These are phyloP conservation scores for Pythium insidiosum DNA, from an alignment of 352 stramenopile genomes.

Conservation along the genomic window DNA sequence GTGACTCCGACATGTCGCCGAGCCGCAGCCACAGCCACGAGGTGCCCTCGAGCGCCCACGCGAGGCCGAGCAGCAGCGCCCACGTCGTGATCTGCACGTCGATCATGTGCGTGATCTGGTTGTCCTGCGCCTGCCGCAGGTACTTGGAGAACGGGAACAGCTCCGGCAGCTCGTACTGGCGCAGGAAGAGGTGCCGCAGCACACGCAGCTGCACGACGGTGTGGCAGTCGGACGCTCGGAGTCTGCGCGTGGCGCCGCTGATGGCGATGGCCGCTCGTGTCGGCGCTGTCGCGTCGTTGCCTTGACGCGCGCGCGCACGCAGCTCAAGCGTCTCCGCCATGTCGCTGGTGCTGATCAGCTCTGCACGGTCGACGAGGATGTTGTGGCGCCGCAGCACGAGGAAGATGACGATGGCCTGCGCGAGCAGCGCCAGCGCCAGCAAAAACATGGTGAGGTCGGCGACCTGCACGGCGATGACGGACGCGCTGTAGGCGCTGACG, in stretches of 20 bases:
- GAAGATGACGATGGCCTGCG: no score
- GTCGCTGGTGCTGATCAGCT: no score
- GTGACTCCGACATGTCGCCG: constrained; percentile 2
- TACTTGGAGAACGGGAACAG: no score
- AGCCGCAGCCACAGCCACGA: constrained; percentile 1
- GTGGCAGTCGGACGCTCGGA: constrained; percentile 2
- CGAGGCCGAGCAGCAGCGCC: no score
- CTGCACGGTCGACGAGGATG: no score
- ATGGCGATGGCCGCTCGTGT: not conserved
- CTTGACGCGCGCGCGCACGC: no score
- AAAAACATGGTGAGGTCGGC: constrained; percentile 18
- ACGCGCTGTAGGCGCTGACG: constrained; percentile 7
- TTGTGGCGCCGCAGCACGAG: no score
- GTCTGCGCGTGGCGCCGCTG: constrained; percentile 1
- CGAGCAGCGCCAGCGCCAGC: no score
- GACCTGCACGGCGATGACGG: constrained; percentile 20
- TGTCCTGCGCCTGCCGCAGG: no score
- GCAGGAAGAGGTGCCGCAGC: constrained; percentile 14
- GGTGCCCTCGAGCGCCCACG: no score
- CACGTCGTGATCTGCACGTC: constrained; percentile 59
- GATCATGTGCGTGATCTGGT: constrained; percentile 72
- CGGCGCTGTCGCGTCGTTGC: not conserved
- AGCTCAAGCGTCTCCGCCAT: no score
- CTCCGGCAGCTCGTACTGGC: constrained; percentile 11
- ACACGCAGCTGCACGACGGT: constrained; percentile 10